Evolutionary conservation across 1,139 yeast genomes (phyloP), one percentile per base, ranked within the genome.

Genomic region (Suhomyces bolitotheri): DNA sequence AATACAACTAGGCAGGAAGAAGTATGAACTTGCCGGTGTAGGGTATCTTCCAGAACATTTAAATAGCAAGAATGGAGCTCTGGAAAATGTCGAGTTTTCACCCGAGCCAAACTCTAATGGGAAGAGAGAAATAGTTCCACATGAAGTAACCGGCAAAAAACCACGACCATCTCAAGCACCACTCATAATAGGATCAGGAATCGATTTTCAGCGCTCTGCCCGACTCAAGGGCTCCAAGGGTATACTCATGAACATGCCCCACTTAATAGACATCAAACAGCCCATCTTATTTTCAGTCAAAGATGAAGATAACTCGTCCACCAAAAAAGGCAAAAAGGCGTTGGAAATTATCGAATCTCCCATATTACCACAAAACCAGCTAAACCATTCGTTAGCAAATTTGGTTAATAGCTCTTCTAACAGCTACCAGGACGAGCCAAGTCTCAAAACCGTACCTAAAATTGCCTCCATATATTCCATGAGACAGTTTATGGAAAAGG

Each of bases 401-500:
- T 41, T 58, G 35, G 26, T 43, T 4, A 48, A 48, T 4, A 23
- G 31, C 14, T 46, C 49, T 20, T 56, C 48, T 26, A 40, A 50
- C 2, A 27, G 32, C 1, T 46, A 46, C n/a, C 63, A 61, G 37
- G 73, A 66, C 43, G 59, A 60, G 1, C 47, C 58, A 4, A 42
- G 55, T 13, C 39, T 49, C 10, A 58, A 53, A 20, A 47, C 58
- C n/a, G 51, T 51, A 13, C 56, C 59, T 7, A 58, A 64, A 39
- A 51, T 56, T 23, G 68, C 78, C 0, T 68, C 78, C 0, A 50
- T 68, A 3, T 76, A 73, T 51, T 69, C 71, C 11, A 55, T 79
- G 39, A 57, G 71, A 34, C 80, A 78, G 41, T 77, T 73, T 49
- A 66, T 70, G 58, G 80, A 76, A 31, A 73, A 73, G 39, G 77